Conservation (phyloP, 1,284 basidiomycete genomes). For the Xerocomus minutiporus region DNA sequence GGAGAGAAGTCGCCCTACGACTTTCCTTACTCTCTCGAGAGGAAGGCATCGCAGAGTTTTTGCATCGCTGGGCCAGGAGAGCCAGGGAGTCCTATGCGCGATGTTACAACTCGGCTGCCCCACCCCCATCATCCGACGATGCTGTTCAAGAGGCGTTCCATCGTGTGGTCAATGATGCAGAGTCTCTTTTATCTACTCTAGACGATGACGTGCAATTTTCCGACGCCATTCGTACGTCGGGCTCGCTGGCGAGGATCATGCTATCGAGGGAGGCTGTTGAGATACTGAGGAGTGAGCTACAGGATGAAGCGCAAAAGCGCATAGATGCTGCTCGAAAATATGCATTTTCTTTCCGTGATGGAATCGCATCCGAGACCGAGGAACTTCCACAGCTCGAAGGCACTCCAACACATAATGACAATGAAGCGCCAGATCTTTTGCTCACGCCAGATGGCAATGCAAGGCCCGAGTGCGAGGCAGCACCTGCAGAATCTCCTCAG, state of each 20-base stretch:
- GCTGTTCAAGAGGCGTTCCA: slow-evolving; percentile 33
- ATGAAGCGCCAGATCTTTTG: not conserved
- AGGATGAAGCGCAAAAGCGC: slow-evolving; percentile 57
- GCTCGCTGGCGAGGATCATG: slow-evolving; percentile 50
- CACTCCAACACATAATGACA: not conserved
- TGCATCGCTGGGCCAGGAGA: slow-evolving; percentile 53
- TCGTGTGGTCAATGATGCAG: slow-evolving; percentile 46
- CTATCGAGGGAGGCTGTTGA: slow-evolving; percentile 59
- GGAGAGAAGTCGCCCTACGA: slow-evolving; percentile 68
- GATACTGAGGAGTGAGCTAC: slow-evolving; percentile 60
- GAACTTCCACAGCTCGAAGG: not conserved
- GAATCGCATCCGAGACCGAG: slow-evolving; percentile 11
- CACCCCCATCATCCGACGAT: slow-evolving; percentile 7
- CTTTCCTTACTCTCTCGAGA: slow-evolving; percentile 67
- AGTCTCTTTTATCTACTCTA: slow-evolving; percentile 43
- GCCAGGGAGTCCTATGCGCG: slow-evolving; percentile 39
- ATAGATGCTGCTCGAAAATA: slow-evolving; percentile 34
- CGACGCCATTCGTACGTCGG: slow-evolving; percentile 21
- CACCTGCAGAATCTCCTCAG: not conserved
- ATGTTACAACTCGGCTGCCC: slow-evolving; percentile 7
- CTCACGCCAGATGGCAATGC: slow-evolving; percentile 2
- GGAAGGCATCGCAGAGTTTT: slow-evolving; percentile 54
- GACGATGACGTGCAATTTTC: slow-evolving; percentile 35
- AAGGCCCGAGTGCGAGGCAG: not conserved
- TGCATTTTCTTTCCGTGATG: slow-evolving; percentile 31